A percentile compares a stretch with the other conserved stretches of the same genome.
Evolutionary conservation across 129 eudicot species (phyloP).

Genomic region (Daucus carota): DH1_v3.0 NC_030386.2:23602001-23602500

Average conservation of each 20-base stretch:
- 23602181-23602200: no score
- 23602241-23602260: background rate
- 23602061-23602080: no score
- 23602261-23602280: no score
- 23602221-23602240: background rate
- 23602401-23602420: background rate
- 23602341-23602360: background rate
- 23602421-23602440: background rate
- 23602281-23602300: background rate
- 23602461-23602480: background rate
- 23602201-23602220: background rate
- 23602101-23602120: background rate
- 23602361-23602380: background rate
- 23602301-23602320: background rate
- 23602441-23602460: conserved; percentile 3
- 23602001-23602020: no score
- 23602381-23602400: background rate
- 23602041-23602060: no score
- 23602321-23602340: background rate
- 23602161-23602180: no score
- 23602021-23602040: no score
- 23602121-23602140: no score
- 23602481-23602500: background rate
- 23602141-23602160: no score
- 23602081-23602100: background rate